Evolutionary conservation across 1,139 yeast genomes (phyloP).

Genomic region (Cylindricascospora bacillispora): DNA sequence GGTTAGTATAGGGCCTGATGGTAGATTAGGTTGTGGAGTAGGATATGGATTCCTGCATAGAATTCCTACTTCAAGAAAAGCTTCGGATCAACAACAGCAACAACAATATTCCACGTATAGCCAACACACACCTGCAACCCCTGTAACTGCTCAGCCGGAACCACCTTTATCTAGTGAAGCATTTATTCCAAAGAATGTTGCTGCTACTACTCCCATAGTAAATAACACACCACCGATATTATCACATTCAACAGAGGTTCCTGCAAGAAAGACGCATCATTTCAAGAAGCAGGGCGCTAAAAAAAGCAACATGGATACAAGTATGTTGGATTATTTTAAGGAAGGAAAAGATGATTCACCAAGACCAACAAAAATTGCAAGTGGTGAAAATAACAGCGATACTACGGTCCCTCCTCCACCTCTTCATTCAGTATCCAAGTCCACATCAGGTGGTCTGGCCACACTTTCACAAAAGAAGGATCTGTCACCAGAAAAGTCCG

Average conservation of each 20-base stretch:
- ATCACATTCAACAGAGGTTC: conserved; percentile 14
- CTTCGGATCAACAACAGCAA: conserved; percentile 3
- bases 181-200: conserved; percentile 2
- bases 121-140: conserved; percentile 3
- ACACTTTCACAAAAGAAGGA: no score
- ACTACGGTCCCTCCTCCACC: no score
- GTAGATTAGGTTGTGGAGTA: conserved; percentile 85
- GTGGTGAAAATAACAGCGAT: no score
- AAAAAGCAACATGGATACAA: no score
- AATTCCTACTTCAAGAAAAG: conserved; percentile 36
- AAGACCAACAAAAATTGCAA: conserved; percentile 15
- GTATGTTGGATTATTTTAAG: conserved; percentile 27
- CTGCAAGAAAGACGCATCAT: conserved; percentile 22
- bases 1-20: conserved; percentile 62
- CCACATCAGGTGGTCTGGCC: no score
- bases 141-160: conserved; percentile 5
- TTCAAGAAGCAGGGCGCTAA: no score
- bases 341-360: conserved; percentile 27
- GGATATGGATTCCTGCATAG: conserved; percentile 87
- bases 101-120: conserved; percentile 4
- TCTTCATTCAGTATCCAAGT: no score
- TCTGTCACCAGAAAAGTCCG: no score
- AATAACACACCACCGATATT: conserved; percentile 5
- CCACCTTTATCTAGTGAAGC: conserved; percentile 3
- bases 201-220: no score